Evolutionary conservation across 2,329 filamentous ascomycete genomes (phyloP), one percentile per base, ranked within the genome.

Genomic region (Canariomyces notabilis): DNA sequence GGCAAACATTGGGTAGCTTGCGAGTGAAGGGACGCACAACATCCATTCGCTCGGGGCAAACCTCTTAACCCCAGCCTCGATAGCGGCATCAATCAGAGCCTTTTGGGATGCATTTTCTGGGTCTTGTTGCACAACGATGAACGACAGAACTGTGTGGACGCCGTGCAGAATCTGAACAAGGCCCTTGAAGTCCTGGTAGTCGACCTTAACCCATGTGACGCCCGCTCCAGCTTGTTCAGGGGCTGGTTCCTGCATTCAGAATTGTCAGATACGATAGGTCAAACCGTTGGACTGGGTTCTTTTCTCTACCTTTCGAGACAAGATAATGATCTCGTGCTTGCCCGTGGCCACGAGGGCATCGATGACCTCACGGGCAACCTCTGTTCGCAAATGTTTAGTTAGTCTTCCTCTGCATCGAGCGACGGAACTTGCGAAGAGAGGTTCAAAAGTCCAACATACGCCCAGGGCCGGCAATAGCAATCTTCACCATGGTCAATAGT

Each of bases 31-130:
- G 26, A 18, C 37, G 45, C 21, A 52, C 50, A 39, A 14, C 42
- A 46, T 45, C 58, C 55, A 61, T 31, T 62, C 58, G 35, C 57
- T 60, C 6, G 59, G 60, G 1, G 58, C 60, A 35, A 57, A 56
- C 5, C 59, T 56, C 42, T 44, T 55, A 15, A 57, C 55, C 6
- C 52, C 53, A 1, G 53, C 53, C 16, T 50, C 22, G 15, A 62
- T 41, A 14, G 55, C 33, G 4, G 58, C 59, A 35, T 61, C 53
- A 26, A 62, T 58, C 12, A 61, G 50, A 6, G 49, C 47, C 48
- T 57, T 61, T 35, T 59, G 58, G 2, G 40, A 37, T 2, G 8
- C 36, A 23, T 50, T 52, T 7, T 39, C 52, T 7, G 38, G 31
- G 14, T 61, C 58, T 5, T 39, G 18, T 16, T 55, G 53, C 18